Base-by-base conservation (phyloP, 331 rosid species). In the Malus hybrid region DNA sequence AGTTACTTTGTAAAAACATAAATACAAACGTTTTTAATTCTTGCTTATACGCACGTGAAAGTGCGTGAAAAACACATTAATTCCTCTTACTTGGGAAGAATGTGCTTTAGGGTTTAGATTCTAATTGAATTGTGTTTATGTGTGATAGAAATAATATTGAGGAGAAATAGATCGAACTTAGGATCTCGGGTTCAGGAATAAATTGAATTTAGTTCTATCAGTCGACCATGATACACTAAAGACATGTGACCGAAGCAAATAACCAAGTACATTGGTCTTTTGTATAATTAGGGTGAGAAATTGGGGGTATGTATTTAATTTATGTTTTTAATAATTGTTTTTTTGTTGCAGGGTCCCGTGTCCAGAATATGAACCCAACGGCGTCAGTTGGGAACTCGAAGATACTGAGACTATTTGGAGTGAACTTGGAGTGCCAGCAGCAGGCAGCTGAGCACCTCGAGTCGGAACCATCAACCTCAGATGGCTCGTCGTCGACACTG, bases 381-480 rank as follows among this genome's bases (percentile, higher is more conserved):
- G 75, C 85, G 83, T 26, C 82, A 77, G 68, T 29, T 52, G 87
- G 77, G 76, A 84, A 63, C 77, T 88, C 90, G 6, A 92, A 76
- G 89, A 87, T 86, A 58, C 81, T 95, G 72, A 86, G 99, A 90
- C 84, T 94, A 42, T 94, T 94, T 75, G 99, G 99, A 16, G 99
- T 94, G 74, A 89, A 94, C 91, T 73, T 95, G 90, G 96, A 90
- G 81, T 95, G 91, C 81, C 72, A 84, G 52, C 80, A 46, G 32
- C 39, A 33, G 42, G 70, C 52, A 18, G 29, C 11, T 6, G 74
- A 34, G 26, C 39, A 86, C 6, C 44, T 83, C 4, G 68, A 80
- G 58, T 79, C 86, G 1, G 85, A 84, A 77, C 84, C 86, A 39
- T 85, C 82, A 9, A 68, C 79, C 6, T 85, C 86, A 2, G 83